Conservation (phyloP, 169 alveolate species). For the Plasmodium berghei region DNA sequence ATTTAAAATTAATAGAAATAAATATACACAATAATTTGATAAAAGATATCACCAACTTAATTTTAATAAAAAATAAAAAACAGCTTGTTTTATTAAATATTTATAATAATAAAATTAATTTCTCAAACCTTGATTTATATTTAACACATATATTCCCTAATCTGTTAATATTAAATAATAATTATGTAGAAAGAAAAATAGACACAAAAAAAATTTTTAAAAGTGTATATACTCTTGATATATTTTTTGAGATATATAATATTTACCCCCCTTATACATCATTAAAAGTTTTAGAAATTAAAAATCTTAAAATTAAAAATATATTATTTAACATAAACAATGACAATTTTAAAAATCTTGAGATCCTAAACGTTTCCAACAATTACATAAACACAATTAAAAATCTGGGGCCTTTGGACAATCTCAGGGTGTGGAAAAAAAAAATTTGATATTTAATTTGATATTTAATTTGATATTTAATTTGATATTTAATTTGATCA, state of each 20-base stretch:
- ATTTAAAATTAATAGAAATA: conserved; percentile 23
- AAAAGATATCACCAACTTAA: conserved; percentile 42
- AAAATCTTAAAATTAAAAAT: conserved; percentile 41
- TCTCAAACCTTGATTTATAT: conserved; percentile 40
- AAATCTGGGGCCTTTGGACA: conserved; percentile 57
- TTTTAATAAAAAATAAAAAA: conserved; percentile 31
- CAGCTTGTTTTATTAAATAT: conserved; percentile 19
- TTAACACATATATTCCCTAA: conserved; percentile 40
- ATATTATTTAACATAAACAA: conserved; percentile 53
- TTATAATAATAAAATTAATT: conserved; percentile 57
- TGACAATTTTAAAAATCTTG: conserved; percentile 27
- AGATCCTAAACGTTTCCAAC: conserved; percentile 27
- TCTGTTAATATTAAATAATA: conserved; percentile 43
- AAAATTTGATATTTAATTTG: neutral
- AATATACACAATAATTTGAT: conserved; percentile 51
- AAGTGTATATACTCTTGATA: conserved; percentile 50
- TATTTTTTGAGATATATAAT: conserved; percentile 46
- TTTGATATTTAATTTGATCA: neutral
- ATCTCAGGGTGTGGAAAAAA: conserved; percentile 24
- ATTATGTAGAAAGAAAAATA: conserved; percentile 15
- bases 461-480: too few species aligned
- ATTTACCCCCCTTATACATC: conserved; percentile 67
- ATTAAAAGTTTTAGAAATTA: conserved; percentile 33
- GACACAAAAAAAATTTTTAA: conserved; percentile 34
- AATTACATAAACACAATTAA: conserved; percentile 38